These are phyloP conservation scores for Fusarium sp. DNA, from an alignment of 2,329 filamentous ascomycete species.

Conservation along the genomic window DNA sequence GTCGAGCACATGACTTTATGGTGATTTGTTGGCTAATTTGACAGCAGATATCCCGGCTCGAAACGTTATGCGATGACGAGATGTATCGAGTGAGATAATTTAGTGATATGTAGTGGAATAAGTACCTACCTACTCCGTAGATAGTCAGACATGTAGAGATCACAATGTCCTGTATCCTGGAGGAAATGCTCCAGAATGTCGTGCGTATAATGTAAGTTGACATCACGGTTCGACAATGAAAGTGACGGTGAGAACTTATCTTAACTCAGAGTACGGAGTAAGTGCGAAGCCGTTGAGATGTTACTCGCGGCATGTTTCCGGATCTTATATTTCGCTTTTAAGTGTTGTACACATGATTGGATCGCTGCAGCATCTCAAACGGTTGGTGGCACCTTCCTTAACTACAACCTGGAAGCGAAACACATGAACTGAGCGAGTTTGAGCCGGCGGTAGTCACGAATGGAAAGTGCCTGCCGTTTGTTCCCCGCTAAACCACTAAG, in stretches of 20 bases:
- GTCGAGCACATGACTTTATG: no score
- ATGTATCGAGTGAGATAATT: background rate
- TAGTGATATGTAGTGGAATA: conserved; percentile 1
- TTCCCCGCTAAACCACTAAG: background rate
- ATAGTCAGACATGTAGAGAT: background rate
- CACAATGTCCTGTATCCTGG: background rate
- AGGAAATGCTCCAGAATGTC: conserved; percentile 1
- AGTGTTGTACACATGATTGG: background rate
- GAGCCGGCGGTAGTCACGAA: background rate
- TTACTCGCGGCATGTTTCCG: background rate
- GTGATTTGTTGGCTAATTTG: no score
- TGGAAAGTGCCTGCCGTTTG: background rate
- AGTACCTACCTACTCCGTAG: no score
- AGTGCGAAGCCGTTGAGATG: background rate
- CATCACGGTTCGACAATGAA: conserved; percentile 2
- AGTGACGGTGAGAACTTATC: background rate
- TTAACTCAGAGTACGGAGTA: background rate
- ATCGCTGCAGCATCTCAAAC: conserved; percentile 13
- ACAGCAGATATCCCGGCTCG: no score
- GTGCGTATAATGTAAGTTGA: background rate
- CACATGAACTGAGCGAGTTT: no score
- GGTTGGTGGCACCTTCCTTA: conserved; percentile 4
- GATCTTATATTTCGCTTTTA: background rate
- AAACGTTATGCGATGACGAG: no score
- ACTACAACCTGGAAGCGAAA: background rate